These are phyloP conservation scores for Castanospermum australe DNA, from an alignment of 306 rosid genomes.

Conservation along the genomic window DNA sequence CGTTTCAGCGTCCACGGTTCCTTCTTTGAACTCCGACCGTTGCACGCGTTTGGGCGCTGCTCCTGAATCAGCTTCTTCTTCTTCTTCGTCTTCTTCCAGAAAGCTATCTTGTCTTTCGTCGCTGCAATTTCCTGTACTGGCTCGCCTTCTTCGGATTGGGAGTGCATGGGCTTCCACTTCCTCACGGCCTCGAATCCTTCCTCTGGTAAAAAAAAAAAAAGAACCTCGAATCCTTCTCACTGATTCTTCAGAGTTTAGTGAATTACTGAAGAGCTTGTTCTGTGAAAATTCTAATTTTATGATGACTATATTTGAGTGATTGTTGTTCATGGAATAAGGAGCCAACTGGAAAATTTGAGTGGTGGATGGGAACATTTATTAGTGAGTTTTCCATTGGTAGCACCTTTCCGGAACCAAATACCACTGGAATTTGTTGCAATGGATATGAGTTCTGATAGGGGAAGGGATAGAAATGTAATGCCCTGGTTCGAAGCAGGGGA, in stretches of 20 bases:
- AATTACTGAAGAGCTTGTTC: not conserved
- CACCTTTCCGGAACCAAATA: not conserved
- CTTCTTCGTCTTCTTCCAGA: conserved; percentile 20
- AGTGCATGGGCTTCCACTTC: conserved; percentile 25
- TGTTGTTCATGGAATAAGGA: not conserved
- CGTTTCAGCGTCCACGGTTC: conserved; percentile 38
- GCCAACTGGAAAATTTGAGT: not conserved
- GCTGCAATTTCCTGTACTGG: conserved; percentile 43
- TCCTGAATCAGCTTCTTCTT: no score
- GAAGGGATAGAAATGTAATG: no score
- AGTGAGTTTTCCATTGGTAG: not conserved
- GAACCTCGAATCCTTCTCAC: no score
- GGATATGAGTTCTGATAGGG: no score
- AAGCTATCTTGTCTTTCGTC: conserved; percentile 33
- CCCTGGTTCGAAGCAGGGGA: no score
- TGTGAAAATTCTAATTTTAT: not conserved
- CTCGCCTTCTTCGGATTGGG: conserved; percentile 35
- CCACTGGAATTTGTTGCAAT: not conserved
- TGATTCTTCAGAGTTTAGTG: not conserved
- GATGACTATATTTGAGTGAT: no score
- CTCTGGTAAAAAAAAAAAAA: conserved; percentile 35
- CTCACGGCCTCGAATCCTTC: conserved; percentile 39
- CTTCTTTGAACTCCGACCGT: conserved; percentile 28
- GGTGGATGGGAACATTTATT: not conserved
- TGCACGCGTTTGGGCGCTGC: conserved; percentile 10